Evolutionary conservation across 2,329 filamentous ascomycete genomes (phyloP), one percentile per base, ranked within the genome.

Genomic region (Tolypocladium sp.): DNA sequence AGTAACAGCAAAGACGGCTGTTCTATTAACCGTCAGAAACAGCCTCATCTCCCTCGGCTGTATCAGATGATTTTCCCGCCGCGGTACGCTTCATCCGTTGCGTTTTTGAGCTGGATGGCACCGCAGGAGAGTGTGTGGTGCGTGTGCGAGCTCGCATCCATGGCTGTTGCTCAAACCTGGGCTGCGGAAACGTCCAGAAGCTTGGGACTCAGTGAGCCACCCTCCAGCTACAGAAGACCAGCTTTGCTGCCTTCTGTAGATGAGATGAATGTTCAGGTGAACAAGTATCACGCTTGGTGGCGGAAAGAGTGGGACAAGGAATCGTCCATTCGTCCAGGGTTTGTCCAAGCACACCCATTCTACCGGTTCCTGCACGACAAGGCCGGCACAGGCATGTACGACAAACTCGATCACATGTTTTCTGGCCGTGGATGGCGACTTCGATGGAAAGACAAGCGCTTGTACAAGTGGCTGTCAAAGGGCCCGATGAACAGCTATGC

Each of bases 1-100:
- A 41, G n/a, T 1, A 8, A 10, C 25, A 22, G 65, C 62, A 46
- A 53, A 41, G 33, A 42, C 40, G 54, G 57, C 49, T 56, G 59
- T 17, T 37, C 57, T 12, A 37, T 40, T 1, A 58, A 58, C 65
- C 68, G 59, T 56, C 49, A 49, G 40, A 55, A 41, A 20, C 22
- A 33, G 25, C 54, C 57, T 2, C 52, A 66, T 0, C 66, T 75
- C 5, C 69, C 71, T 9, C 61, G 69, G 2, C 65, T 79, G 3
- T 78, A 73, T 58, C 71, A 73, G 55, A 76, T 76, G 61, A 64
- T 78, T 2, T 78, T 79, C 63, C 74, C 76, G 2, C 68, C 74
- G 0, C 64, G 68, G 20, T 67, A 74, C 30, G 73, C 76, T 9
- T 70, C 76, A 41, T 76, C 74, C 22, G 69, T 79, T 25, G 78